phyloP scores from a whole-genome alignment of 2,329 filamentous ascomycete species.

The Nannizzia gypsea region DNA sequence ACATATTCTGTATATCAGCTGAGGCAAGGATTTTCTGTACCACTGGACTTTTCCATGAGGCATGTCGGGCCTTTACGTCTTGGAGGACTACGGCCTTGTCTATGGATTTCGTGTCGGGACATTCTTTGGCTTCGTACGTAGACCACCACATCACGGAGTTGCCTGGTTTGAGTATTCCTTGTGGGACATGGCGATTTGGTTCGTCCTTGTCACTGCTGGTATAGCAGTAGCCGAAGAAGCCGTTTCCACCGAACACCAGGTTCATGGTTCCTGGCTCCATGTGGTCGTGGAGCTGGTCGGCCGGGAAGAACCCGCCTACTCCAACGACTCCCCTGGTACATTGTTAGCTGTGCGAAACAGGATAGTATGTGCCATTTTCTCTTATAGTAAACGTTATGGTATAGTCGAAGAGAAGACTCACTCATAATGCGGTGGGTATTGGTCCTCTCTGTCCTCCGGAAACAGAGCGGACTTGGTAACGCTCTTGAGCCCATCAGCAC shows the following conservation, averaged over 20 bases:
- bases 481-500: conserved; percentile 33
- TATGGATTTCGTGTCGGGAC: conserved; percentile 22
- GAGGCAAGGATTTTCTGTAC: conserved; percentile 32
- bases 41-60: conserved; percentile 36
- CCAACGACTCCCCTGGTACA: conserved; percentile 31
- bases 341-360: neutral
- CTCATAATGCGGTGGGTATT: conserved; percentile 33
- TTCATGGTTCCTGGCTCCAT: conserved; percentile 31
- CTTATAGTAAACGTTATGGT: neutral
- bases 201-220: conserved; percentile 17
- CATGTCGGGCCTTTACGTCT: conserved; percentile 33
- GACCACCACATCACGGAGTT: conserved; percentile 37
- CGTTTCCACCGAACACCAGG: conserved; percentile 37
- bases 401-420: conserved; percentile 14
- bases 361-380: neutral
- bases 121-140: conserved; percentile 28
- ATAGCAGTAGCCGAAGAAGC: conserved; percentile 41
- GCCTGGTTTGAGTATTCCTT: conserved; percentile 18
- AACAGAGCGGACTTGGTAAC: conserved; percentile 29
- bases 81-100: conserved; percentile 22
- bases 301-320: conserved; percentile 37
- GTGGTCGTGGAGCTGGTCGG: conserved; percentile 17
- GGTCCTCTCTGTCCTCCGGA: conserved; percentile 21
- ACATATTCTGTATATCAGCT: conserved; percentile 33
- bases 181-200: conserved; percentile 17